Conservation (phyloP, 2,329 filamentous ascomycete species). For the Colletotrichum karsti region DNA sequence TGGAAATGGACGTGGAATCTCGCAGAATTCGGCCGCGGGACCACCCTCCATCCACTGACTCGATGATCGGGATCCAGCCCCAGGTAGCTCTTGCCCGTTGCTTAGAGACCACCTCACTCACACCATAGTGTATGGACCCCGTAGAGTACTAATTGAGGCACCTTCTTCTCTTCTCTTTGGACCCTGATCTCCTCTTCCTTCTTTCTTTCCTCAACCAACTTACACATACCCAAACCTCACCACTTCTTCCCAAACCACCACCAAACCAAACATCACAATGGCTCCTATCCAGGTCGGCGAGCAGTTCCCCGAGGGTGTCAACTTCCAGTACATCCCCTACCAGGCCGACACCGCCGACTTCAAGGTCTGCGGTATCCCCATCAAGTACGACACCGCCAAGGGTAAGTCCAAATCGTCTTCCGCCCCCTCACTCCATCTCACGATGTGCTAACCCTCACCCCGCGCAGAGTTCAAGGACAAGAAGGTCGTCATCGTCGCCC, state of each 20-base stretch:
- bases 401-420: constrained; percentile 53
- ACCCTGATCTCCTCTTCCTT: not conserved
- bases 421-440: not conserved
- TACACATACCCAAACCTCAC: not conserved
- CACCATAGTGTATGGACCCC: too few species aligned
- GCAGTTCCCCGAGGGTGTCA: constrained; percentile 80
- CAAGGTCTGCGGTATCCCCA: constrained; percentile 80
- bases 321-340: constrained; percentile 87
- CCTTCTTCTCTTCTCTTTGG: not conserved
- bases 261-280: constrained; percentile 44
- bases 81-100: not conserved
- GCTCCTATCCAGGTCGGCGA: constrained; percentile 82
- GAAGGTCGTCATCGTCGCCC: constrained; percentile 64
- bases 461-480: constrained; percentile 62
- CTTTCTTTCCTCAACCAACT: not conserved
- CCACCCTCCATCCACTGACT: too few species aligned
- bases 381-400: constrained; percentile 82
- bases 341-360: constrained; percentile 73
- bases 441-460: not conserved
- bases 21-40: constrained; percentile 25
- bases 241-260: constrained; percentile 7
- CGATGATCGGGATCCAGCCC: not conserved
- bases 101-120: not conserved
- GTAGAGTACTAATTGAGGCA: constrained; percentile 20
- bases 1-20: constrained; percentile 28